Percentiles rank a stretch among this genome's conserved stretches.
Evolutionary conservation across 2,329 filamentous ascomycete genomes (phyloP).

Genomic region (Cladophialophora chaetospira): DNA sequence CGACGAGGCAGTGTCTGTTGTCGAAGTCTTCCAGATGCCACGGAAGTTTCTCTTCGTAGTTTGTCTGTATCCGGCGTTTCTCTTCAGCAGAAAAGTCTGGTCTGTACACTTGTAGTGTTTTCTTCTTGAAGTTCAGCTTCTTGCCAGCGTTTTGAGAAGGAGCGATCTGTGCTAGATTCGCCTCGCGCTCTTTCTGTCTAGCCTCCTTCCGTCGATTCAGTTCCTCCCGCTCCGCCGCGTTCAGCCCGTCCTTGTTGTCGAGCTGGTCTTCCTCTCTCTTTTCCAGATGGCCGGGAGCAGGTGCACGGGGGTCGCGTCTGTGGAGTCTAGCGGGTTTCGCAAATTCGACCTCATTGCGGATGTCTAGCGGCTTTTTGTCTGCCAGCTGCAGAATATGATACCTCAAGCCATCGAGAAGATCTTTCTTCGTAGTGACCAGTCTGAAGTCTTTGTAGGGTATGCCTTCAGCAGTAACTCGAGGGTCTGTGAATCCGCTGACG

Average conservation of each 20-base stretch:
- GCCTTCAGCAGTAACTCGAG: constrained; percentile 25
- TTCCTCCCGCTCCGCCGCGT: constrained; percentile 46
- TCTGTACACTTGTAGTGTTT: constrained; percentile 81
- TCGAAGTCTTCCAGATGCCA: constrained; percentile 98
- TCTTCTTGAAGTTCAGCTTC: constrained; percentile 71
- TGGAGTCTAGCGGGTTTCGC: constrained; percentile 85
- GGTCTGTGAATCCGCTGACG: constrained; percentile 34
- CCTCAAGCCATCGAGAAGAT: constrained; percentile 75
- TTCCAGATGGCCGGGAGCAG: constrained; percentile 48
- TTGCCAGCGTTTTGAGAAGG: constrained; percentile 71
- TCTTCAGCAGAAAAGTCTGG: constrained; percentile 70
- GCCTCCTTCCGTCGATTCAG: constrained; percentile 57
- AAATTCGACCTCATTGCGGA: constrained; percentile 78
- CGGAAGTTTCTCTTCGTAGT: constrained; percentile 92
- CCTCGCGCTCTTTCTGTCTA: constrained; percentile 79
- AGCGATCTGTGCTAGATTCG: constrained; percentile 90
- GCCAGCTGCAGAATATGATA: constrained; percentile 86
- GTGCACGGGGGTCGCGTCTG: constrained; percentile 78
- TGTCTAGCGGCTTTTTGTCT: constrained; percentile 62
- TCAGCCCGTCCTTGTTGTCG: constrained; percentile 64
- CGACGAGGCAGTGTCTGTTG: constrained; percentile 91
- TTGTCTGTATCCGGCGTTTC: constrained; percentile 62
- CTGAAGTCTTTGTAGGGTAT: constrained; percentile 59
- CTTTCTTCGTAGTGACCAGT: constrained; percentile 79
- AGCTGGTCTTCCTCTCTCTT: constrained; percentile 44